These are phyloP conservation scores for Metschnikowia cubensis DNA, from an alignment of 805 yeast species.

Conservation along the genomic window DNA sequence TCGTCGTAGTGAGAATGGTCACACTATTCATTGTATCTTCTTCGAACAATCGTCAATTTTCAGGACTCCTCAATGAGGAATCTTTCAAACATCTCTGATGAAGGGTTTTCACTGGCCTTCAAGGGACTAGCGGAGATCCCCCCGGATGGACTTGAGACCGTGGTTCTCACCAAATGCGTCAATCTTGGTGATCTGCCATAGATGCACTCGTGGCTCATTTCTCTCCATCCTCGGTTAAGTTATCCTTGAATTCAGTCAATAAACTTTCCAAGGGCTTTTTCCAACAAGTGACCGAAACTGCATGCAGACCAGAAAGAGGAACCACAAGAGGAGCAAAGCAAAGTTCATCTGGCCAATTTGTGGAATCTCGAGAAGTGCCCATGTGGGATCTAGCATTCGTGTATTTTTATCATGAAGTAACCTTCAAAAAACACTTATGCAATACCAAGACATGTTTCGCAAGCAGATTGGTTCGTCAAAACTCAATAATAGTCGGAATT, in stretches of 20 bases:
- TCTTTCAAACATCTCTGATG: slow-evolving; percentile 65
- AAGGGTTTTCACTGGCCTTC: slow-evolving; percentile 59
- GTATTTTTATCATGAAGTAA: slow-evolving; percentile 8
- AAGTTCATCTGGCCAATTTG: too few relatives aligned
- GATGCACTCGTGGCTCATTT: slow-evolving; percentile 60
- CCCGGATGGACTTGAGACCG: slow-evolving; percentile 52
- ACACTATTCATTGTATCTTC: too few relatives aligned
- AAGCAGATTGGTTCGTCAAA: slow-evolving; percentile 18
- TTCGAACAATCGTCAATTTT: too few relatives aligned
- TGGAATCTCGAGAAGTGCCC: too few relatives aligned
- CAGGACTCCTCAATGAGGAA: slow-evolving; percentile 54
- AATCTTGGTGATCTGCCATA: slow-evolving; percentile 58
- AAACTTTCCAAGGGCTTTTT: slow-evolving; percentile 50
- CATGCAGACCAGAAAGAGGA: too few relatives aligned
- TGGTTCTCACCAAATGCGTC: slow-evolving; percentile 63
- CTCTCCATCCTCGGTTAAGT: slow-evolving; percentile 58
- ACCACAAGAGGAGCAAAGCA: slow-evolving; percentile 11
- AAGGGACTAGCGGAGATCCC: slow-evolving; percentile 47
- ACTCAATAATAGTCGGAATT: slow-evolving; percentile 21
- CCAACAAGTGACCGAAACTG: slow-evolving; percentile 23
- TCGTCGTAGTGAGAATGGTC: too few relatives aligned
- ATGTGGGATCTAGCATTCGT: slow-evolving; percentile 5
- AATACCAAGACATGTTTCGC: slow-evolving; percentile 15
- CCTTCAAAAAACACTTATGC: neutral
- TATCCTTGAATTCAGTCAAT: slow-evolving; percentile 72